phyloP scores from a whole-genome alignment of 257 asterid species.

The Lavandula angustifolia region DNA sequence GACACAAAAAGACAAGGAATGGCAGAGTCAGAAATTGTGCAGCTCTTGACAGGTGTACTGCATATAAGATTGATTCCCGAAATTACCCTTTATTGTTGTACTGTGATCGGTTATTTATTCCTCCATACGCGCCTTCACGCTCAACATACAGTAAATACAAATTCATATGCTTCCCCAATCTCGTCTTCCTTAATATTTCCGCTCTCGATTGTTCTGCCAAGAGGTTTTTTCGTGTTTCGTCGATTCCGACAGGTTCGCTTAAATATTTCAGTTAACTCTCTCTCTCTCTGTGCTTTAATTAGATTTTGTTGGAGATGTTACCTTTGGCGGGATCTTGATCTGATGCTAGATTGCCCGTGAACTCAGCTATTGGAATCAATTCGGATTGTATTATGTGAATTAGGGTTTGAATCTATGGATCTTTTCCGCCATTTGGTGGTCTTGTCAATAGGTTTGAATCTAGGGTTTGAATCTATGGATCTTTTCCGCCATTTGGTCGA shows the following conservation, averaged over 20 bases:
- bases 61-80: background rate
- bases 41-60: slow-evolving; percentile 44
- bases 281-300: background rate
- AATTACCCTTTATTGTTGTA: slow-evolving; percentile 47
- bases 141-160: slow-evolving; percentile 20
- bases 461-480: slow-evolving; percentile 21
- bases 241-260: slow-evolving; percentile 41
- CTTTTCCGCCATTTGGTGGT: slow-evolving; percentile 3
- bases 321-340: slow-evolving; percentile 20
- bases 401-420: slow-evolving; percentile 21
- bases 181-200: background rate
- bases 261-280: slow-evolving; percentile 3
- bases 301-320: background rate
- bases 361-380: background rate
- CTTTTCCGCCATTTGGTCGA: slow-evolving; percentile 2
- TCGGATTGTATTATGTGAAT: background rate
- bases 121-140: slow-evolving; percentile 17
- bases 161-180: slow-evolving; percentile 27
- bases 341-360: slow-evolving; percentile 26
- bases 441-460: too few species aligned
- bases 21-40: slow-evolving; percentile 10
- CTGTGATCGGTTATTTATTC: slow-evolving; percentile 41
- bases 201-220: background rate
- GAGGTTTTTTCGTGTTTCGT: slow-evolving; percentile 32
- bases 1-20: background rate